Evolutionary conservation across 1,284 basidiomycete species (phyloP).

Genomic region (Pseudomicrostroma phylloplanum): DNA sequence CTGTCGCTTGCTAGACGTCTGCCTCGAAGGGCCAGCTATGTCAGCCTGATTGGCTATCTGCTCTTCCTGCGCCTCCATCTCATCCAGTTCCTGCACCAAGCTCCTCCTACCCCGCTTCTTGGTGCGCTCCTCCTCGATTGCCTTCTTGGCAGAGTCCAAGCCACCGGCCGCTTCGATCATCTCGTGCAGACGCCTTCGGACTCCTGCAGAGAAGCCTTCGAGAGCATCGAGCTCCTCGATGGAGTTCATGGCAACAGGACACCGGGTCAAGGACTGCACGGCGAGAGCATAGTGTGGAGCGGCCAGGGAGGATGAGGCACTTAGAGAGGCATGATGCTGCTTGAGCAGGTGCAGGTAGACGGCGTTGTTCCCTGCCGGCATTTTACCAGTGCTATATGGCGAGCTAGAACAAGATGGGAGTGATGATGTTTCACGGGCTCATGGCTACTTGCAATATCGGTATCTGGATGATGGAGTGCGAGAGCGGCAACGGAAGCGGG

Average conservation of each 20-base stretch:
- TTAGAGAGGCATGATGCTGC: background rate
- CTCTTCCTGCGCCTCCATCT: constrained; percentile 2
- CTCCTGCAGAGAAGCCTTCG: constrained; percentile 5
- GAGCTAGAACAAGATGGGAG: too few relatives aligned
- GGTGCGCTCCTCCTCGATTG: background rate
- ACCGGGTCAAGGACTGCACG: background rate
- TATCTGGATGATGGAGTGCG: too few relatives aligned
- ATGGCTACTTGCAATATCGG: too few relatives aligned
- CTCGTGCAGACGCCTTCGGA: background rate
- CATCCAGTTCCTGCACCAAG: background rate
- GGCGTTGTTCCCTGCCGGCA: background rate
- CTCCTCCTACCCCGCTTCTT: background rate
- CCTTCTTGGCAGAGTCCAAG: too few relatives aligned
- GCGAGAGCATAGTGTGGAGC: constrained; percentile 4
- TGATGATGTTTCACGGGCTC: too few relatives aligned
- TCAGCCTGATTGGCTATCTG: background rate
- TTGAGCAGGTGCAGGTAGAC: background rate
- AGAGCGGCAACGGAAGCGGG: too few relatives aligned
- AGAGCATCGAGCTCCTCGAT: background rate
- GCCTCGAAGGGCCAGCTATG: too few relatives aligned
- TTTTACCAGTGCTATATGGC: too few relatives aligned
- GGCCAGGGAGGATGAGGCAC: background rate
- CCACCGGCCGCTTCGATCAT: background rate
- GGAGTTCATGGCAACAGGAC: background rate
- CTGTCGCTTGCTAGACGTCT: too few relatives aligned